Conservation (phyloP, 1,139 yeast species). For the Sugiyamaella castrensis region DNA sequence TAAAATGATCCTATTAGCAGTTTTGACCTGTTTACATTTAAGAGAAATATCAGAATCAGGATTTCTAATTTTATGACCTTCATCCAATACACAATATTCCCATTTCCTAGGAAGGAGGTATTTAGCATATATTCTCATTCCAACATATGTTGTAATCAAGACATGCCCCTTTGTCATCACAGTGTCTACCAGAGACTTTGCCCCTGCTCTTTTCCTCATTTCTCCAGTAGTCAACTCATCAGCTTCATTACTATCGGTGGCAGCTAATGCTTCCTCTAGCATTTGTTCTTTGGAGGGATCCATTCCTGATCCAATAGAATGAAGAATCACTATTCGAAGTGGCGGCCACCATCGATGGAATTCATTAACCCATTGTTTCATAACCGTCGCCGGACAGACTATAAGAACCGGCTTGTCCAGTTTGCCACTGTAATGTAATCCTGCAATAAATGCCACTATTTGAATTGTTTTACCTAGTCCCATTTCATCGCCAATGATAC, state of each 20-base stretch:
- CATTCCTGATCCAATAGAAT: slow-evolving; percentile 93
- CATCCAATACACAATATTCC: slow-evolving; percentile 92
- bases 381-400: slow-evolving; percentile 95
- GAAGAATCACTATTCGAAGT: slow-evolving; percentile 76
- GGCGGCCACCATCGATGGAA: slow-evolving; percentile 99
- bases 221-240: slow-evolving; percentile 7
- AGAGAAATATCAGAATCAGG: slow-evolving; percentile 89
- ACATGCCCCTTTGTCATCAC: slow-evolving; percentile 68
- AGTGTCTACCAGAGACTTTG: slow-evolving; percentile 46
- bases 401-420: slow-evolving; percentile 75
- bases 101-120: slow-evolving; percentile 67
- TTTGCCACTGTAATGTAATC: slow-evolving; percentile 76
- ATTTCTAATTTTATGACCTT: slow-evolving; percentile 94
- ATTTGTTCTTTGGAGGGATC: slow-evolving; percentile 49
- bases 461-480: slow-evolving; percentile 96
- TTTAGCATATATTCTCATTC: slow-evolving; percentile 73
- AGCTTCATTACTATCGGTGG: slow-evolving; percentile 26
- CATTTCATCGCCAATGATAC: slow-evolving; percentile 97
- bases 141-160: slow-evolving; percentile 87
- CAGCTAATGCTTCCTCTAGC: slow-evolving; percentile 49
- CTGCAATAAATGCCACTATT: slow-evolving; percentile 84
- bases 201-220: slow-evolving; percentile 31
- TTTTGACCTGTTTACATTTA: slow-evolving; percentile 75
- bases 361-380: slow-evolving; percentile 95
- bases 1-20: slow-evolving; percentile 77